Conservation (phyloP, 2,329 filamentous ascomycete species). For the Aspergillus luchuensis region DNA sequence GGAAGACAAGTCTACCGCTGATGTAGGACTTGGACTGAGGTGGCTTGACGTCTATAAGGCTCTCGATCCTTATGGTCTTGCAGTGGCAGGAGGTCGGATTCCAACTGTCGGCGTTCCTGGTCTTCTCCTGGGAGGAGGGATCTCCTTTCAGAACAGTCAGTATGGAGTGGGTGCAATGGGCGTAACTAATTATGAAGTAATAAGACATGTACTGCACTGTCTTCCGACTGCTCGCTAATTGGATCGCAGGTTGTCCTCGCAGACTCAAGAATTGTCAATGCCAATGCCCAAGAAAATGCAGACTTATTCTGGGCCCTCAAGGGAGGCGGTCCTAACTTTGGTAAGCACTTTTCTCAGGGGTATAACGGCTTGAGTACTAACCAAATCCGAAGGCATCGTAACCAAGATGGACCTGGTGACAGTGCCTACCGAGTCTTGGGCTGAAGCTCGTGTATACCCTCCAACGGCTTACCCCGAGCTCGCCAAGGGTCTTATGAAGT, state of each 20-base stretch:
- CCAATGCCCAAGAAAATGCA: constrained; percentile 19
- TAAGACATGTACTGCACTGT: neutral
- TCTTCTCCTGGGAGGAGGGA: constrained; percentile 44
- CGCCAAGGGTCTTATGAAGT: constrained; percentile 7
- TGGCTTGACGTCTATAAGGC: constrained; percentile 49
- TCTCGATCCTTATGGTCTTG: constrained; percentile 44
- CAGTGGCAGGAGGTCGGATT: constrained; percentile 50
- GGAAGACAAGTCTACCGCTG: constrained; percentile 38
- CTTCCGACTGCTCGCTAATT: neutral
- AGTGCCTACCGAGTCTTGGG: constrained; percentile 18
- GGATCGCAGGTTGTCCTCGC: constrained; percentile 19
- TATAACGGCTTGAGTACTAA: too few relatives aligned
- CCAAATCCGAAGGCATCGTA: constrained; percentile 15
- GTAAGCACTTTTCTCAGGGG: constrained; percentile 12
- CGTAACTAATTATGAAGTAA: constrained; percentile 19
- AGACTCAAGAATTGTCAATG: constrained; percentile 17
- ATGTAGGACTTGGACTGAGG: constrained; percentile 49
- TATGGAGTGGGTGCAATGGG: constrained; percentile 18
- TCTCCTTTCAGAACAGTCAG: constrained; percentile 19
- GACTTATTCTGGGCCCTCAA: constrained; percentile 37
- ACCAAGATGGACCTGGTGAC: constrained; percentile 20
- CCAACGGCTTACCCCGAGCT: neutral
- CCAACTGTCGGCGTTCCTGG: constrained; percentile 49
- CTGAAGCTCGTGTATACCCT: constrained; percentile 12
- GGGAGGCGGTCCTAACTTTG: constrained; percentile 33